Evolutionary conservation across 208 protist species (phyloP), one percentile per base, ranked within the genome.

Genomic region (Strigomonas culicis): DNA sequence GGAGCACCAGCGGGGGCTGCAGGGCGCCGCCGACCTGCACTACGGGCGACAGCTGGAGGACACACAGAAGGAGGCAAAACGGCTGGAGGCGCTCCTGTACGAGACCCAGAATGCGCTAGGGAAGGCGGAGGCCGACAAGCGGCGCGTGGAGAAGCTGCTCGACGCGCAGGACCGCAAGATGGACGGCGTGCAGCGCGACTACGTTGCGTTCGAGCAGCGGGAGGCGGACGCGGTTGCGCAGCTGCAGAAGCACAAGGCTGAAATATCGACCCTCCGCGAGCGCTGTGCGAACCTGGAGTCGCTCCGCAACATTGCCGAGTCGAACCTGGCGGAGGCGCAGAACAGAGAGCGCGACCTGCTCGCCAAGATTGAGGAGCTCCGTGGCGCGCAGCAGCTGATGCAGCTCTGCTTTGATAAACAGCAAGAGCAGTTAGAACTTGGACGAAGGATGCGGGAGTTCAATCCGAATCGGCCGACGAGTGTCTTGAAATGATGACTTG

Each of bases 351-450:
- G 75, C 15, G 76, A 88, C 34, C 62, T 95, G 64, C 50, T 86
- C 43, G 74, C 82, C 22, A 86, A 92, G 69, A 72, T 95, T 19
- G 90, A 93, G 41, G 90, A 93, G 62, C 66, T 92, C 61, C 84
- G 84, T 41, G 82, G 72, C 24, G 73, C 86, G 8, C 90, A 92
- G 60, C 82, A 93, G 59, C 65, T 95, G 13, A 88, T 95, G 84
- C 90, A 95, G 66, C 44, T 90, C 8, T 95, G 90, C 75, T 95
- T 93, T 65, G 86, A 95, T 61, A 92, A 91, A 68, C 90, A 95
- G 51, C 90, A 95, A 65, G 82, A 90, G 72, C 89, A 95, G 69
- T 64, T 95, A 27, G 84, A 93, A 63, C 68, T 85, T n/a, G 77
- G 83, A 22, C 51, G 77, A 2, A 79, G 88, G 31, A 80, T 90